Base-by-base conservation (phyloP, 768 basidiomycete species). In the Clitopilus passeckerianus region DNA sequence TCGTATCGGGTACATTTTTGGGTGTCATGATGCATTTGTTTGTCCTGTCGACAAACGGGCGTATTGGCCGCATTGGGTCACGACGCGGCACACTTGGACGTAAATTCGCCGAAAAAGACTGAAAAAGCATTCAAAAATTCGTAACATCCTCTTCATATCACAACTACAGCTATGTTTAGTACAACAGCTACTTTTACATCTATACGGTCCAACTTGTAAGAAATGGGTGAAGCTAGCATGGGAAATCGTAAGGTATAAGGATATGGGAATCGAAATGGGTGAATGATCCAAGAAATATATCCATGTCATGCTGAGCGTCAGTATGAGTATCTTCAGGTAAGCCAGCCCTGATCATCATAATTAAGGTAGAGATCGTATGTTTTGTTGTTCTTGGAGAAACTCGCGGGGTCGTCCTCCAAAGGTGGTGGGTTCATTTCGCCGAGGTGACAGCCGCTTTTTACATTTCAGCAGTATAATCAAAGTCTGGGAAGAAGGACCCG, bases 401-500 rank as follows among this genome's bases (percentile, higher is more conserved):
- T 57, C 34, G 53, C 50, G 59, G 53, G 58, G 35, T 15, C 22
- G 37, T 57, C 58, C 54, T 34, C 30, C 60, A 44, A 33, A 33
- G 30, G 58, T 27, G 34, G 30, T 7, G 27, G 7, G 27, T 30
- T 30, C 7, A 30, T 30, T 30, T 30, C 27, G 27, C 27, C 27
- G 53, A 54, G 56, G 44, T 23, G 46, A 41, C n/a, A 53, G 41
- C 22, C 50, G 23, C 43, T 62, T 59, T 65, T 63, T 60, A 50
- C 58, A 60, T 56, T 10, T 61, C 54, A 43, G 61, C 71, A 30
- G 86, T 82, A 69, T 92, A 91, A 56, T 91, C 90, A 65, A 93
- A 94, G 58, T 88, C 85, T 16, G 88, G 86, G 77, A 95, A 95
- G 34, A 76, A 77, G 18, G 73, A 68, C 34, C 92, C 93, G 72